Evolutionary conservation across 169 alveolate species (phyloP).

Genomic region (Plasmodium reichenowi): DNA sequence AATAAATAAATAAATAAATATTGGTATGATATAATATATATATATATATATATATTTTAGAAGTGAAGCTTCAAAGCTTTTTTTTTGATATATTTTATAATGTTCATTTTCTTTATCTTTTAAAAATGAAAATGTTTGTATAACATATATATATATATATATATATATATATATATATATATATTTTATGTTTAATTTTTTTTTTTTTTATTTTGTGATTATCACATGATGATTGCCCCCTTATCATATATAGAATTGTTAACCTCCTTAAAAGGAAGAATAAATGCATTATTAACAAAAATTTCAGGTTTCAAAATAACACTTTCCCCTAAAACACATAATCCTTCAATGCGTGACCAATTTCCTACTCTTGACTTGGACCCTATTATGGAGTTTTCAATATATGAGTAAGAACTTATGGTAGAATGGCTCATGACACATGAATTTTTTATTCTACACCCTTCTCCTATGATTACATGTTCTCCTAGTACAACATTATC

Average conservation of each 20-base stretch:
- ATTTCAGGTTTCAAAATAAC: constrained; percentile 92
- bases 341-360: constrained; percentile 96
- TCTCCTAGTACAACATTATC: constrained; percentile 95
- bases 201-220: not conserved
- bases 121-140: no score
- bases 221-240: constrained; percentile 77
- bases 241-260: constrained; percentile 74
- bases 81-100: not conserved
- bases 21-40: no score
- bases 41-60: no score
- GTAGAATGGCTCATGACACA: constrained; percentile 89
- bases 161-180: not conserved
- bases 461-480: constrained; percentile 93
- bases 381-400: constrained; percentile 93
- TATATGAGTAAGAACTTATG: constrained; percentile 88
- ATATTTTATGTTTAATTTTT: not conserved
- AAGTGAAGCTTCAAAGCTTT: not conserved
- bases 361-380: constrained; percentile 94
- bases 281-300: constrained; percentile 89
- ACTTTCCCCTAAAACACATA: constrained; percentile 95
- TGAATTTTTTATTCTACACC: constrained; percentile 92
- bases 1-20: no score
- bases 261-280: constrained; percentile 93
- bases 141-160: not conserved
- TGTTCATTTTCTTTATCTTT: not conserved